A percentile compares a stretch with the other conserved stretches of the same genome.
Conservation (phyloP, 2,329 filamentous ascomycete species). For the Lachnellula hyalina region DNA sequence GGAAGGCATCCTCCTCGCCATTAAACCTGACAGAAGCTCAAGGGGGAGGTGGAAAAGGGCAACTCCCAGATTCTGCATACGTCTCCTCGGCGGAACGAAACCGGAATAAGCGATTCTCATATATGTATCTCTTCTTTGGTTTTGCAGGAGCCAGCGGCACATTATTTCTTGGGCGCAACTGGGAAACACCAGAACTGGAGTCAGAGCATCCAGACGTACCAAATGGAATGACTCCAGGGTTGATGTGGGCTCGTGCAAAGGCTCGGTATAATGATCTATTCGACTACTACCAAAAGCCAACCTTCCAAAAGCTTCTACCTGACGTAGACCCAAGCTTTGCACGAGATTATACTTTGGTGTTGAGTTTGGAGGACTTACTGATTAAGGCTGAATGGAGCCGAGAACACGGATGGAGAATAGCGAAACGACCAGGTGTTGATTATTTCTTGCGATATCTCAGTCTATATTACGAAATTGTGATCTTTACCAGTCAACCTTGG, state of each 20-base stretch:
- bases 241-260: conserved; percentile 77
- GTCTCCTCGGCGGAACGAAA: conserved; percentile 85
- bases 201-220: conserved; percentile 63
- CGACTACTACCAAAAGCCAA: conserved; percentile 92
- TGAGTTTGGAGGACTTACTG: conserved; percentile 89
- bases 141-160: conserved; percentile 42
- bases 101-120: conserved; percentile 62
- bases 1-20: conserved; percentile 18
- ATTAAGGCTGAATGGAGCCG: conserved; percentile 93
- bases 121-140: conserved; percentile 61
- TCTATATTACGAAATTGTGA: conserved; percentile 95
- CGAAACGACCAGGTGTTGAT: conserved; percentile 90
- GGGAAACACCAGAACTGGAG: conserved; percentile 72
- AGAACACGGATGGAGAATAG: conserved; percentile 90
- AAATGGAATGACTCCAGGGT: conserved; percentile 68
- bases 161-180: conserved; percentile 80
- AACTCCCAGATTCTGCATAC: conserved; percentile 75
- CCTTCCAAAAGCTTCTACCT: conserved; percentile 88
- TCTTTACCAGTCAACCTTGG: conserved; percentile 87
- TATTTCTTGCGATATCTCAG: conserved; percentile 96
- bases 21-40: conserved; percentile 46
- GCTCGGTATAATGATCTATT: conserved; percentile 71
- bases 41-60: conserved; percentile 52
- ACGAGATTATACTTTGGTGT: conserved; percentile 85
- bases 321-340: conserved; percentile 73